Conservation (phyloP, 441 rosid species). For the Geranium incanum region DNA sequence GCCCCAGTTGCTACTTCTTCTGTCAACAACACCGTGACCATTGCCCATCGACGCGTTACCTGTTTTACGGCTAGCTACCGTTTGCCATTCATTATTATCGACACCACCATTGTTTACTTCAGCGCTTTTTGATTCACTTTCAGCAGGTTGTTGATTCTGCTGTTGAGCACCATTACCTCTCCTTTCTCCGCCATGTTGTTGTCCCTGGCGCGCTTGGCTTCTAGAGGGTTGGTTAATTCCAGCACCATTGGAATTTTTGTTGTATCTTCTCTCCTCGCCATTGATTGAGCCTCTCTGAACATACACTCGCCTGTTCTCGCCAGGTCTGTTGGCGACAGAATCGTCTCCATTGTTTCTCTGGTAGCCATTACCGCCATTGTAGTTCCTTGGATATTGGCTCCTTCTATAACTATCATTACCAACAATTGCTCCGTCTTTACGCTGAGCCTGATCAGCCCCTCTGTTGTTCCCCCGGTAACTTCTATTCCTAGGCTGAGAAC, state of each 20-base stretch:
- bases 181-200: background rate
- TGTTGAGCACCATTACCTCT: background rate
- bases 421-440: background rate
- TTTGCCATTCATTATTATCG: too few relatives aligned
- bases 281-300: background rate
- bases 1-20: too few relatives aligned
- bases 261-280: background rate
- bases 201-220: background rate
- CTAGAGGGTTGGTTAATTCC: too few relatives aligned
- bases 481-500: too few relatives aligned
- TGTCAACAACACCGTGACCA: too few relatives aligned
- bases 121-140: too few relatives aligned
- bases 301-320: background rate
- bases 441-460: background rate
- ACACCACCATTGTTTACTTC: too few relatives aligned
- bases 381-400: background rate
- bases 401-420: background rate
- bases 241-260: too few relatives aligned
- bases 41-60: too few relatives aligned
- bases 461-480: too few relatives aligned
- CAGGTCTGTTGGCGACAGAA: background rate
- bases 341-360: background rate
- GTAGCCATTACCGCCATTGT: background rate
- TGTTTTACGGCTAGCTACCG: too few relatives aligned
- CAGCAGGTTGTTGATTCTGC: too few relatives aligned